Percentiles rank a stretch among this genome's conserved stretches.
phyloP scores from a whole-genome alignment of 2,329 filamentous ascomycete species.

The Epichloe amarillans region DNA sequence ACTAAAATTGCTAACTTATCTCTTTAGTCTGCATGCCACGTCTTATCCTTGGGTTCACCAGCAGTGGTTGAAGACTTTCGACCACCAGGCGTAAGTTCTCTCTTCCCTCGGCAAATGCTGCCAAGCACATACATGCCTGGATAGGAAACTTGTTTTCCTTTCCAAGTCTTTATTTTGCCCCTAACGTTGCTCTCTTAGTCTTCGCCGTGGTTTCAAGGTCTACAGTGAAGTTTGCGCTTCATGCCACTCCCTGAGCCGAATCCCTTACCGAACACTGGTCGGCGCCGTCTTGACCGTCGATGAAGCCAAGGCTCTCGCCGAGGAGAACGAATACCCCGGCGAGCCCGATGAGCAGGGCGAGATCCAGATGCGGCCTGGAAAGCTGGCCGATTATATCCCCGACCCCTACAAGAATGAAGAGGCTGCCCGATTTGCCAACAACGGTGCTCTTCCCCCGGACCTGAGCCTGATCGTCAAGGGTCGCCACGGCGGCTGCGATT shows the following conservation, averaged over 20 bases:
- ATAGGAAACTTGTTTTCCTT: background rate
- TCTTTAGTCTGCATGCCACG: slow-evolving; percentile 70
- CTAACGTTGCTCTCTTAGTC: slow-evolving; percentile 36
- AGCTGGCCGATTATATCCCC: slow-evolving; percentile 95
- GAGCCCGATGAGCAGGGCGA: slow-evolving; percentile 97
- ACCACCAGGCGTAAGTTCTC: slow-evolving; percentile 75
- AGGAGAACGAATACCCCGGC: slow-evolving; percentile 96
- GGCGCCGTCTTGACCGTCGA: slow-evolving; percentile 89
- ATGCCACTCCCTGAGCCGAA: slow-evolving; percentile 90
- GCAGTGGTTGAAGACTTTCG: slow-evolving; percentile 89
- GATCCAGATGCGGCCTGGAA: slow-evolving; percentile 96
- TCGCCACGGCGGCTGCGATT: slow-evolving; percentile 94
- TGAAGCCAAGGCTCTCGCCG: slow-evolving; percentile 92
- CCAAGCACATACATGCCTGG: background rate
- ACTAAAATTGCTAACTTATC: slow-evolving; percentile 15
- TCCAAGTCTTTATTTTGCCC: background rate
- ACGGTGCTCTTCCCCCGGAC: slow-evolving; percentile 96
- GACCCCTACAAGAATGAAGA: slow-evolving; percentile 98
- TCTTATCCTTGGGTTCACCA: slow-evolving; percentile 92
- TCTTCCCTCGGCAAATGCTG: background rate
- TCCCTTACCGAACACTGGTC: slow-evolving; percentile 87
- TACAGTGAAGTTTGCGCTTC: slow-evolving; percentile 97
- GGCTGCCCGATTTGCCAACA: slow-evolving; percentile 94
- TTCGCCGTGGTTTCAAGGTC: slow-evolving; percentile 98
- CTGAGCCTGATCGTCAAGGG: slow-evolving; percentile 96